Percentiles rank a stretch among this genome's conserved stretches.
phyloP scores from a whole-genome alignment of 495 filamentous ascomycete species.

The Neurospora intermedia region DNA sequence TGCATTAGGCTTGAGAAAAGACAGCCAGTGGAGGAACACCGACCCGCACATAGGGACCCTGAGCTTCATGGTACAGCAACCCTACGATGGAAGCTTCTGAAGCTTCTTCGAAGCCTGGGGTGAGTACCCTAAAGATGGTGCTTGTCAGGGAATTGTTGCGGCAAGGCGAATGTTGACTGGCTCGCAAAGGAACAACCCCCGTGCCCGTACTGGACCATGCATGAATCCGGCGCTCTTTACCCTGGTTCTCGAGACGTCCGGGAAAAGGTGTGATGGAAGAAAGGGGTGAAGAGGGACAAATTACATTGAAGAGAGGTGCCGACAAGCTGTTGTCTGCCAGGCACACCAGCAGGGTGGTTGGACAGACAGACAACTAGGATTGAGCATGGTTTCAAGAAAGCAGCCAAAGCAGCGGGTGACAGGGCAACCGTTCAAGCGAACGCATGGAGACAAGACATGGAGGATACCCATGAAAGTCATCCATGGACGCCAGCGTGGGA shows the following conservation, averaged over 20 bases:
- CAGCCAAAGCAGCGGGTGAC: constrained; percentile 20
- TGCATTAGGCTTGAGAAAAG: neutral
- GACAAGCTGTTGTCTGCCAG: neutral
- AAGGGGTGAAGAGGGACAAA: neutral
- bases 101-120: neutral
- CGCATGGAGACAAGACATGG: constrained; percentile 14
- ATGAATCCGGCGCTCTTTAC: constrained; percentile 1
- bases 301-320: neutral
- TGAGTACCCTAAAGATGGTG: neutral
- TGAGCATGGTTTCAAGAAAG: constrained; percentile 6
- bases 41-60: neutral
- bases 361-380: constrained; percentile 9
- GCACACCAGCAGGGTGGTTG: constrained; percentile 10
- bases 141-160: neutral
- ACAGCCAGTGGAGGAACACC: neutral
- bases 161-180: neutral
- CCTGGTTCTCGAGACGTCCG: constrained; percentile 10
- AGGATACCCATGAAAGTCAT: constrained; percentile 13
- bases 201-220: constrained; percentile 13
- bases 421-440: constrained; percentile 12
- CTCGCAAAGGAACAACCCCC: constrained; percentile 1
- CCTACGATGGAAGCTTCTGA: neutral
- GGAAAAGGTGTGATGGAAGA: constrained; percentile 11
- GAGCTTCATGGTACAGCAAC: neutral
- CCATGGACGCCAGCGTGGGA: constrained; percentile 9